Base-by-base conservation (phyloP, 371 early-diverging fungal genomes). In the Massospora cicadina region DNA sequence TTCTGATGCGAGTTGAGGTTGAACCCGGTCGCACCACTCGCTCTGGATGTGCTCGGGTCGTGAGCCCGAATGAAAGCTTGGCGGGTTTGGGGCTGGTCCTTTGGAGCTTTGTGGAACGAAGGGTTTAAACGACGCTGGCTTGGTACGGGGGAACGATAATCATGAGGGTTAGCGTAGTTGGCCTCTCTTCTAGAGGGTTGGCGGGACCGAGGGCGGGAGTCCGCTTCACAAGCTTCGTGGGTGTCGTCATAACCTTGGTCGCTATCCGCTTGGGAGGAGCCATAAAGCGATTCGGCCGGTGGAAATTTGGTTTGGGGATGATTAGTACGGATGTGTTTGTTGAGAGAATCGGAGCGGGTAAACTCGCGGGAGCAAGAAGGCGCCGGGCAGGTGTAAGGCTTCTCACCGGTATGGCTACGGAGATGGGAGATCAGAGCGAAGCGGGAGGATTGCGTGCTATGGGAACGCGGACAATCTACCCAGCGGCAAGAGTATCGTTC, bases 401-500 rank as follows among this genome's bases (percentile, higher is more conserved):
- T 84, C 66, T 84, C 83, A 7, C 82, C 82, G 17, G 85, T 84
- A 60, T 84, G 85, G 55, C 80, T 81, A 60, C 85, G 75, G 68
- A 84, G 72, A 61, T 84, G 85, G 66, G 81, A 78, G 66, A 82
- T 80, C 21, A 84, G 68, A 1, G 83, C 80, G 70, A 82, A 84
- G 32, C 85, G 73, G 21, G 79, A 79, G 27, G 79, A 80, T 64
- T 81, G 80, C 64, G 77, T 77, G n/a, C 75, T 76, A 17, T 80
- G 78, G 63, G 75, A 73, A 59, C 83, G 74, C 43, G 74, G 66
- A 68, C 85, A 84, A 27, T 77, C 76, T 25, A 54, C 68, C 85
- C 85, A 84, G 58, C 81, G 78, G 60, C 85, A 84, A 57, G 70
- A 74, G 63, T 84, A 84, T 17, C 75, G 75, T 1, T 78, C 76